Evolutionary conservation across 441 rosid genomes (phyloP).

Genomic region (Biscutella laevigata): DNA sequence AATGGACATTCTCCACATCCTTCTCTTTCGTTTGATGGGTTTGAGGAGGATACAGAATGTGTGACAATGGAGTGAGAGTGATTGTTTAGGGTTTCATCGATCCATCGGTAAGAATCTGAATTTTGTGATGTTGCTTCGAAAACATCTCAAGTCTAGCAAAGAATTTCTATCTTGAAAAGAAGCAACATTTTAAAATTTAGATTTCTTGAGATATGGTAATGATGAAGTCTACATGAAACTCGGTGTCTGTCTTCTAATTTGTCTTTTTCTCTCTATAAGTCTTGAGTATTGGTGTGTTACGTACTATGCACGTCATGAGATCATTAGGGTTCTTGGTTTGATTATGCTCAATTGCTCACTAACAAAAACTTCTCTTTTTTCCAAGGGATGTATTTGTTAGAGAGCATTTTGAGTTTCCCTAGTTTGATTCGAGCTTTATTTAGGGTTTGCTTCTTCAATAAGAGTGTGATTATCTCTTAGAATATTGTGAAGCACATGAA

Average conservation of each 20-base stretch:
- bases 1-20: conserved; percentile 76
- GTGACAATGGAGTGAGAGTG: conserved; percentile 51
- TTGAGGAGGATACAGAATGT: conserved; percentile 75
- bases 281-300: conserved; percentile 25
- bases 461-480: conserved; percentile 26
- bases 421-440: background rate
- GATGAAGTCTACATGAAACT: background rate
- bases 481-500: conserved; percentile 69
- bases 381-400: conserved; percentile 69
- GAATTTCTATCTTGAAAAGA: conserved; percentile 25
- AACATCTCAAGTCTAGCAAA: conserved; percentile 26
- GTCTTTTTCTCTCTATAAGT: background rate
- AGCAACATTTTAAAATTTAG: conserved; percentile 27
- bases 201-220: background rate
- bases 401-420: conserved; percentile 51
- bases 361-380: conserved; percentile 66
- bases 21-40: conserved; percentile 56
- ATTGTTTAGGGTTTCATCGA: conserved; percentile 1
- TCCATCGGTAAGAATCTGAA: conserved; percentile 20
- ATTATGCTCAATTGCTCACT: too few relatives aligned
- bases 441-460: background rate
- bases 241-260: background rate
- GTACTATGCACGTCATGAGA: conserved; percentile 11
- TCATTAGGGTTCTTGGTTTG: conserved; percentile 9
- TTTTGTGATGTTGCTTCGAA: conserved; percentile 24